A percentile compares a stretch with the other conserved stretches of the same genome.
These are phyloP conservation scores for Viola odorata DNA, from an alignment of 345 rosid genomes.

Conservation along the genomic window DNA sequence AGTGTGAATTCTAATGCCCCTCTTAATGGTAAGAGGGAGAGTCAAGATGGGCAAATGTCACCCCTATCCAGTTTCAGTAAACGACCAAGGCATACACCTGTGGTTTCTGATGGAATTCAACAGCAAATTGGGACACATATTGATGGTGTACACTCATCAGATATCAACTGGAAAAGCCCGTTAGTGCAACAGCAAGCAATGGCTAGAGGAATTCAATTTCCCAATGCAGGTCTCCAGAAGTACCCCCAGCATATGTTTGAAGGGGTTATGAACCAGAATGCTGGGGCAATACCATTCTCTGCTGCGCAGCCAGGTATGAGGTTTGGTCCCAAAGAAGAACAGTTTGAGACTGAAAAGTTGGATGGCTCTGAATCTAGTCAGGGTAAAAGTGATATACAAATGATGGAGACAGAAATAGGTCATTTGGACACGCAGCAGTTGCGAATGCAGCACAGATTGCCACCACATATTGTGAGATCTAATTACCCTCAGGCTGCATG, in stretches of 20 bases:
- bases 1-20: constrained; percentile 44
- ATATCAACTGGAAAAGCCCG: constrained; percentile 61
- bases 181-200: constrained; percentile 49
- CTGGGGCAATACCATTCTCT: constrained; percentile 46
- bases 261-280: constrained; percentile 61
- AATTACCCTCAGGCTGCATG: constrained; percentile 57
- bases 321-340: constrained; percentile 67
- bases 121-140: constrained; percentile 54
- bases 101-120: constrained; percentile 59
- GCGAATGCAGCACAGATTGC: constrained; percentile 55
- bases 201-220: constrained; percentile 56
- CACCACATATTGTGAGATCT: constrained; percentile 51
- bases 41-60: constrained; percentile 57
- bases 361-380: constrained; percentile 42
- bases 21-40: constrained; percentile 65
- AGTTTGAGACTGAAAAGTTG: constrained; percentile 58
- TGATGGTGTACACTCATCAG: constrained; percentile 58
- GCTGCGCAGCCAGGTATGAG: constrained; percentile 59
- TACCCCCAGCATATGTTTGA: constrained; percentile 66
- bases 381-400: constrained; percentile 45
- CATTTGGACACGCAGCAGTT: constrained; percentile 52
- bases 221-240: constrained; percentile 54
- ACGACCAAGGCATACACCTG: constrained; percentile 45
- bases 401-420: constrained; percentile 49
- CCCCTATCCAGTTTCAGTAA: constrained; percentile 58